Evolutionary conservation across 768 basidiomycete species (phyloP).

Genomic region (Trametes coccinea): DNA sequence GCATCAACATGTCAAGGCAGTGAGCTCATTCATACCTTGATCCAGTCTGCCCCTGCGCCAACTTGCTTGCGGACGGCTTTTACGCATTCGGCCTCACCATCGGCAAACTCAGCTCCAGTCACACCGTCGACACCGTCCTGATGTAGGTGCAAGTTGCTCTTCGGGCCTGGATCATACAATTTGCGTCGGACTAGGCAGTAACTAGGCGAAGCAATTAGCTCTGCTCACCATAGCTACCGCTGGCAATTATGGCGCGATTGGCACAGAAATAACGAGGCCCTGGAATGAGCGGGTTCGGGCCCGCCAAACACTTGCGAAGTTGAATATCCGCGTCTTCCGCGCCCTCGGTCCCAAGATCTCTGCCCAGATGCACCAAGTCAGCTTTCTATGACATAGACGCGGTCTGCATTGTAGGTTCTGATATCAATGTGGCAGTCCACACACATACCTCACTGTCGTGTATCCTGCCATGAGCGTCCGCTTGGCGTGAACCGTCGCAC

Average conservation of each 20-base stretch:
- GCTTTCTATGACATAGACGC: not conserved
- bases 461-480: constrained; percentile 61
- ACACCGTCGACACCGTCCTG: constrained; percentile 57
- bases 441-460: constrained; percentile 55
- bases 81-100: constrained; percentile 53
- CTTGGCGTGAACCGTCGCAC: constrained; percentile 60
- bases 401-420: not conserved
- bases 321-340: constrained; percentile 62
- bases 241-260: constrained; percentile 58
- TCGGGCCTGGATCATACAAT: constrained; percentile 46
- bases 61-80: constrained; percentile 60
- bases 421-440: not conserved
- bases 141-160: constrained; percentile 43
- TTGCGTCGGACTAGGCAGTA: not conserved
- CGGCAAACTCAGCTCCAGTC: constrained; percentile 57
- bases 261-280: constrained; percentile 65
- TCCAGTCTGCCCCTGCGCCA: constrained; percentile 67
- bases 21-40: constrained; percentile 45
- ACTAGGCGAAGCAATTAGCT: not conserved
- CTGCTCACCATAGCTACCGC: constrained; percentile 57
- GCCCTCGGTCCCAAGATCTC: constrained; percentile 70
- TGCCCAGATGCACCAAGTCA: constrained; percentile 26
- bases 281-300: constrained; percentile 48
- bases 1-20: not conserved
- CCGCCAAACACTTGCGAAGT: constrained; percentile 55